Evolutionary conservation across 176 grass and related monocot species (phyloP).

Genomic region (Dendrocalamus sinicus): DNA sequence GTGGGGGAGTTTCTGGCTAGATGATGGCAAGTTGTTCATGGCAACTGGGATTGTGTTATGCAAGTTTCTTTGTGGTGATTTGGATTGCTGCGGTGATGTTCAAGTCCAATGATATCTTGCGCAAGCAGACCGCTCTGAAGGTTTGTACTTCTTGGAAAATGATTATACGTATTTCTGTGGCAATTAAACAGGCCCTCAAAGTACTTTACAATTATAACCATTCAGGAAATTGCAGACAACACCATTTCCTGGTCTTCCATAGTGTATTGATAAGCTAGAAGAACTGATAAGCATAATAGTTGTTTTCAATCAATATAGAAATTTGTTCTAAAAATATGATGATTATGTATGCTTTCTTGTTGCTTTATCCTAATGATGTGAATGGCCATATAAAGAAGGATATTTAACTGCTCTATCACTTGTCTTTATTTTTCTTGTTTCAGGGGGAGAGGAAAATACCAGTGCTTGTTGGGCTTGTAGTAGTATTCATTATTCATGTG

Average conservation of each 20-base stretch:
- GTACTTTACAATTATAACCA: background rate
- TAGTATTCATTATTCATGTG: too few species aligned
- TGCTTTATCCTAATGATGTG: too few species aligned
- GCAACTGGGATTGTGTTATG: background rate
- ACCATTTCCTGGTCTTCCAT: background rate
- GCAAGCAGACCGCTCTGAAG: too few species aligned
- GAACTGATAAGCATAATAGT: background rate
- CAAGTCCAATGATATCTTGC: slow-evolving; percentile 98
- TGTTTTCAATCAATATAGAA: background rate
- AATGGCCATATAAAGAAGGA: too few species aligned
- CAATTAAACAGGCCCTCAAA: background rate
- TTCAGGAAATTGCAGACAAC: background rate
- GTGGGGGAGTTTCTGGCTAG: background rate
- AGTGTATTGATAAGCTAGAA: background rate
- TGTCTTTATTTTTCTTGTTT: too few species aligned
- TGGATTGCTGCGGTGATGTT: slow-evolving; percentile 99
- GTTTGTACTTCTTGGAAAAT: slow-evolving; percentile 37
- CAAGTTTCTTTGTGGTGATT: slow-evolving; percentile 89
- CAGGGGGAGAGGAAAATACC: too few species aligned
- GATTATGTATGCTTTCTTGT: too few species aligned
- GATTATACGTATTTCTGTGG: background rate
- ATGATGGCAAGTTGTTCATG: background rate
- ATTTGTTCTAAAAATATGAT: too few species aligned
- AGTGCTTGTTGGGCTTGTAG: too few species aligned
- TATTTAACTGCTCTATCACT: too few species aligned